Evolutionary conservation across 208 protist species (phyloP).

Genomic region (Leishmania amazonensis): DNA sequence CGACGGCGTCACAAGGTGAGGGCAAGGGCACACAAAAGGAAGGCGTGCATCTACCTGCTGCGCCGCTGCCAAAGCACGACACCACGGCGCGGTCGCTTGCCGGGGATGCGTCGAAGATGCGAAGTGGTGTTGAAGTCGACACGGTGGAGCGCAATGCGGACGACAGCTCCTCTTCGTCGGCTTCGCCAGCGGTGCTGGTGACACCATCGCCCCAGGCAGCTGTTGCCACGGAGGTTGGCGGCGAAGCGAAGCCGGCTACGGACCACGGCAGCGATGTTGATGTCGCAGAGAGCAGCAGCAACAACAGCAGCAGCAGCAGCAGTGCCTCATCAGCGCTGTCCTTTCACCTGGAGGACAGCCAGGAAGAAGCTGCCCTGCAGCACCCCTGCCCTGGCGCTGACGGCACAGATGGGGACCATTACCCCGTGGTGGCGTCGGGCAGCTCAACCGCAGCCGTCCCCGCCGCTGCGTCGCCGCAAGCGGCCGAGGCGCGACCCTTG

Average conservation of each 20-base stretch:
- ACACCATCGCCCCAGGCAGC: background rate
- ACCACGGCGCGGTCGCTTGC: background rate
- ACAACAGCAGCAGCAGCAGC: conserved; percentile 9
- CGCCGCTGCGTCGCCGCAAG: background rate
- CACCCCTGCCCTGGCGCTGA: background rate
- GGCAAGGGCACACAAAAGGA: background rate
- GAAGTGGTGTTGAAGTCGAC: background rate
- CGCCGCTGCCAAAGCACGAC: background rate
- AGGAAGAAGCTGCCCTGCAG: background rate
- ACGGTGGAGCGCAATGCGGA: background rate
- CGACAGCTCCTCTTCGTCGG: background rate
- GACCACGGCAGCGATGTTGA: background rate
- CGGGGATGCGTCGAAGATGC: background rate
- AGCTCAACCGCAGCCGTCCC: background rate
- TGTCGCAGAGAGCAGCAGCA: conserved; percentile 3
- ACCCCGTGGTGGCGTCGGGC: background rate
- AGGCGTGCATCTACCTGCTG: background rate
- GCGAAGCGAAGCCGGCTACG: background rate
- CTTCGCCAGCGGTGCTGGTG: background rate
- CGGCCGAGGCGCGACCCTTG: background rate
- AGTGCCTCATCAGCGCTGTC: background rate
- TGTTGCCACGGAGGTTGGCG: background rate
- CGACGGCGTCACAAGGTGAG: background rate
- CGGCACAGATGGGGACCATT: background rate
- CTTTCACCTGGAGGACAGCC: background rate